These are phyloP conservation scores for Aspergillus japonicus DNA, from an alignment of 2,329 filamentous ascomycete species.

Conservation along the genomic window DNA sequence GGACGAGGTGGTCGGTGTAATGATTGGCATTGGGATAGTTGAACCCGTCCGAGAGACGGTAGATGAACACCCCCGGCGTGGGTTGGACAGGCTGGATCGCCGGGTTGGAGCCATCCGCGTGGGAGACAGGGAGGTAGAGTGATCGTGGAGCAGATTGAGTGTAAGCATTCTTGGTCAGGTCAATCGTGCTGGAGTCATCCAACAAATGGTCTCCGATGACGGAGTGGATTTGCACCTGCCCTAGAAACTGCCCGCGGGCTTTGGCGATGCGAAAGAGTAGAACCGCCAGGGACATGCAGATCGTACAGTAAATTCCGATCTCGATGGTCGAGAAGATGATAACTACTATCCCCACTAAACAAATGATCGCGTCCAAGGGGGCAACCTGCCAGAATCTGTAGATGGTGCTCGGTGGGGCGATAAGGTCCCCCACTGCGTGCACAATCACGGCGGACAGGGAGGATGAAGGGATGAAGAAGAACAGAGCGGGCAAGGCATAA, in stretches of 20 bases:
- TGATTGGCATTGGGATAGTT: constrained; percentile 93
- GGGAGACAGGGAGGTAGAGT: constrained; percentile 83
- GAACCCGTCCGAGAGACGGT: constrained; percentile 90
- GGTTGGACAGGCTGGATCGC: constrained; percentile 73
- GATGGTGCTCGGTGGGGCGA: constrained; percentile 85
- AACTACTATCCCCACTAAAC: constrained; percentile 87
- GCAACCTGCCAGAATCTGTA: constrained; percentile 96
- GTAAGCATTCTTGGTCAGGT: constrained; percentile 49
- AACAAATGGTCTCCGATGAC: constrained; percentile 73
- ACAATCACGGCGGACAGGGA: constrained; percentile 87
- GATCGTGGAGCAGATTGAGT: constrained; percentile 52
- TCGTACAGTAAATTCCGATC: constrained; percentile 85
- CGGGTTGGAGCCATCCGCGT: constrained; percentile 88
- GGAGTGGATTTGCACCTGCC: constrained; percentile 78
- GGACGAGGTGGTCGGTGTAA: constrained; percentile 75
- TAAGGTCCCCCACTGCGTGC: constrained; percentile 88
- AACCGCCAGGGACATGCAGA: constrained; percentile 72
- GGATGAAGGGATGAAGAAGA: constrained; percentile 88
- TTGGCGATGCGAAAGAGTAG: constrained; percentile 82
- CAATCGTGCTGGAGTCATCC: constrained; percentile 27
- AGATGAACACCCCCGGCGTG: constrained; percentile 92
- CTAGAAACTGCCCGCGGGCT: constrained; percentile 81
- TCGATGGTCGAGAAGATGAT: constrained; percentile 88
- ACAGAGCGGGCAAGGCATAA: constrained; percentile 82
- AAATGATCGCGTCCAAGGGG: constrained; percentile 85